Evolutionary conservation across 2,329 filamentous ascomycete species (phyloP), one percentile per base, ranked within the genome.

Genomic region (Dryadomyces quercus-mongolicae): DNA sequence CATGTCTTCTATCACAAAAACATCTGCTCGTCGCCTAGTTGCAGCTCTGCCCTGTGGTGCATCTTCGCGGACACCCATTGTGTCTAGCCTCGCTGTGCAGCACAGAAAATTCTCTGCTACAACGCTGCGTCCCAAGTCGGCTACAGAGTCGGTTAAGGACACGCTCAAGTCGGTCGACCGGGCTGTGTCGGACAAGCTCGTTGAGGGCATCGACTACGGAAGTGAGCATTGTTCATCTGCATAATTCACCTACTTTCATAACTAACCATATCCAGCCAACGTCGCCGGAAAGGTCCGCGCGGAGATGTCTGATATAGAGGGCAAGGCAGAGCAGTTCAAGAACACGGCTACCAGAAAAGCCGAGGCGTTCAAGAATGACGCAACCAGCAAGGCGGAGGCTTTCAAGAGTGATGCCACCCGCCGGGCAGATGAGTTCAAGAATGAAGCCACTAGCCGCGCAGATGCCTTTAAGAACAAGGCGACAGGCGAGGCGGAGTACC

Each of bases 161-260:
- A 73, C 74, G 3, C 66, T 79, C 55, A 81, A 84, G 67, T 69
- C 68, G 6, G 78, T 82, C 6, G 79, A 85, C 68, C 73, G 78
- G 34, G 73, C 70, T 51, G 78, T 85, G 45, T 75, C 76, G 56
- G 76, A 81, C 64, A 83, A 81, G 64, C 63, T 85, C 18, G 76
- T 83, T 31, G 77, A 80, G 43, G 80, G 78, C 16, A 81, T 85
- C 63, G 72, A 85, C 60, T 69, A 71, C 49, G 75, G 76, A 50
- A 66, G 82, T 83, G 71, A 56, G 76, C 43, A 18, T 46, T 10
- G 5, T 34, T 31, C 25, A n/a, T 31, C 25, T 31, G 25, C 4
- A 8, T 4, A 31, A 31, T 4, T 5, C 4, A 8, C 25, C 25
- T 31, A 31, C 25, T 31, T 31, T 31, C 25, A 31, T 31, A 8